A percentile compares a stretch with the other conserved stretches of the same genome.
phyloP scores from a whole-genome alignment of 768 basidiomycete species.

The Royoungia palumana region DNA sequence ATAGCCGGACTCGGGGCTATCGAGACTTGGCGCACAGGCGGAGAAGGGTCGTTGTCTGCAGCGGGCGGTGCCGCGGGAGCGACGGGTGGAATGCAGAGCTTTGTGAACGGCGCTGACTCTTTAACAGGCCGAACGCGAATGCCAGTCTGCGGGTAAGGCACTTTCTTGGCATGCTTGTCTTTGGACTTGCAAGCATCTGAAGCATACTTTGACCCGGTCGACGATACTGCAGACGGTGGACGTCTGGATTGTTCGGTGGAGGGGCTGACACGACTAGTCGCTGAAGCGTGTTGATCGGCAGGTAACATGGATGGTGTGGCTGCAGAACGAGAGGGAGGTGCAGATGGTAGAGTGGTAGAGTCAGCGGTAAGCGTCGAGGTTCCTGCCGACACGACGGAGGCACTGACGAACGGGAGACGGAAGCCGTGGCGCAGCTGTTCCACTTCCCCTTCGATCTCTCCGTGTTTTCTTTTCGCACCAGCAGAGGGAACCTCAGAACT shows the following conservation, averaged over 20 bases:
- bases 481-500: slow-evolving; percentile 12
- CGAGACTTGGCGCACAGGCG: slow-evolving; percentile 8
- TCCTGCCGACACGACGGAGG: slow-evolving; percentile 26
- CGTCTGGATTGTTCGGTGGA: slow-evolving; percentile 16
- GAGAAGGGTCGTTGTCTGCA: slow-evolving; percentile 9
- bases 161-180: slow-evolving; percentile 43
- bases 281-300: slow-evolving; percentile 1
- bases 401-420: slow-evolving; percentile 42
- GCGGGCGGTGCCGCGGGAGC: slow-evolving; percentile 11
- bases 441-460: slow-evolving; percentile 36
- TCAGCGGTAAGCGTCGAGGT: not conserved
- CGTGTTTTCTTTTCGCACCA: slow-evolving; percentile 44
- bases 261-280: not conserved
- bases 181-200: slow-evolving; percentile 30
- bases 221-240: slow-evolving; percentile 1
- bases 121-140: slow-evolving; percentile 45
- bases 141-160: slow-evolving; percentile 41
- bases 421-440: slow-evolving; percentile 33
- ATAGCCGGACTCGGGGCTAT: slow-evolving; percentile 9
- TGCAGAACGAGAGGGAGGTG: not conserved
- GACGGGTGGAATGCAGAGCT: slow-evolving; percentile 3
- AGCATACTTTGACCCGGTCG: slow-evolving; percentile 9
- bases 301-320: not conserved
- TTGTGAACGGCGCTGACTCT: slow-evolving; percentile 23
- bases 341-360: not conserved